phyloP scores from a whole-genome alignment of 352 stramenopile species.

The Hyaloperonospora arabidopsidis region DNA sequence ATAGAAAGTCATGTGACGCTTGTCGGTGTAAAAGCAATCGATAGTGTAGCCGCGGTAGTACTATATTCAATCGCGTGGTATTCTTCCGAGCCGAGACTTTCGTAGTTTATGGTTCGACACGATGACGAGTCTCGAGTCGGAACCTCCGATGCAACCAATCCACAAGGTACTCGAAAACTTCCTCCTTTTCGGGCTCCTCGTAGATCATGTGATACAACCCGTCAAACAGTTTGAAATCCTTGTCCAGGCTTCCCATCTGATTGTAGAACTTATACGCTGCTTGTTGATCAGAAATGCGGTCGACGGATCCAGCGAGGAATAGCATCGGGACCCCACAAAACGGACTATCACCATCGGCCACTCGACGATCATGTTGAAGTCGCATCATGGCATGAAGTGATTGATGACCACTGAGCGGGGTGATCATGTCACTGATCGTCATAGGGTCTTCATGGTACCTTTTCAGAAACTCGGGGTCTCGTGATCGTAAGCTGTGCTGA shows the following conservation, averaged over 20 bases:
- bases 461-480: conserved; percentile 30
- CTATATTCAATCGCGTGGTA: too few relatives aligned
- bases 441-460: conserved; percentile 36
- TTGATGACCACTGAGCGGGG: conserved; percentile 31
- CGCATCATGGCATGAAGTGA: conserved; percentile 35
- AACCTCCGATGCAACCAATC: conserved; percentile 35
- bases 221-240: conserved; percentile 54
- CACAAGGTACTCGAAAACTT: conserved; percentile 40
- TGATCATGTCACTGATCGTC: conserved; percentile 32
- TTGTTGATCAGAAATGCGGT: conserved; percentile 40
- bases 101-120: too few relatives aligned
- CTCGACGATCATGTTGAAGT: conserved; percentile 24
- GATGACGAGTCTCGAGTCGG: conserved; percentile 26
- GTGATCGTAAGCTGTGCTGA: conserved; percentile 25
- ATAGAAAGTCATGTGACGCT: too few relatives aligned
- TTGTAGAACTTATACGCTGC: conserved; percentile 35
- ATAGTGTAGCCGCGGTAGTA: too few relatives aligned
- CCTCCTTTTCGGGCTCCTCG: conserved; percentile 49
- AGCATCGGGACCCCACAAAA: conserved; percentile 27
- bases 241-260: conserved; percentile 41
- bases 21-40: too few relatives aligned
- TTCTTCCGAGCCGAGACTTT: too few relatives aligned
- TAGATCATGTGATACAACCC: conserved; percentile 59
- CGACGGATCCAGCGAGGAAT: conserved; percentile 40
- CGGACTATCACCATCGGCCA: conserved; percentile 9